Conservation (phyloP, 108 stramenopile species). For the Skeletonema marinoi region DNA sequence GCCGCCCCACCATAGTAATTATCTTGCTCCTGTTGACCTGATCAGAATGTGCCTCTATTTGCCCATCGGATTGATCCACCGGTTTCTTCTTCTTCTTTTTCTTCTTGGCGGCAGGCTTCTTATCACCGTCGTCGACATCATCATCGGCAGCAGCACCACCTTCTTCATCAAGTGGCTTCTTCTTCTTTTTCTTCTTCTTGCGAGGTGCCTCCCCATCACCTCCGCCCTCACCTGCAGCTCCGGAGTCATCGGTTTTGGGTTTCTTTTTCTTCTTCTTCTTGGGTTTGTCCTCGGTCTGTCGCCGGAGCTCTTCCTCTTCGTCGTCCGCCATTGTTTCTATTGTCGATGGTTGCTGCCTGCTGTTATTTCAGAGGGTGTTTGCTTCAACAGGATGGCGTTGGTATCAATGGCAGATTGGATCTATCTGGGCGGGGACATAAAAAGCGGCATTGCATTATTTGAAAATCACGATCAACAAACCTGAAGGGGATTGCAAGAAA, state of each 20-base stretch:
- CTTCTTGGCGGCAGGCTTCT: background rate
- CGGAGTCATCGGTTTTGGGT: background rate
- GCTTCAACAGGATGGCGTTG: too few relatives aligned
- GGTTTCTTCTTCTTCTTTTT: conserved; percentile 2
- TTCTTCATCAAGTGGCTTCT: background rate
- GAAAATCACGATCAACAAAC: too few relatives aligned
- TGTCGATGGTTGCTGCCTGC: background rate
- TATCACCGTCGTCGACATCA: background rate
- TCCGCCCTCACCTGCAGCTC: background rate
- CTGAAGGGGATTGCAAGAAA: too few relatives aligned
- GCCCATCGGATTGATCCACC: background rate
- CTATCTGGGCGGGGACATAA: too few relatives aligned
- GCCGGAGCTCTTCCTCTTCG: background rate
- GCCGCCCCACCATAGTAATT: background rate
- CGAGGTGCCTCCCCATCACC: background rate
- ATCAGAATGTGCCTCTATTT: background rate
- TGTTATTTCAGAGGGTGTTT: background rate
- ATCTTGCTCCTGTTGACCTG: background rate
- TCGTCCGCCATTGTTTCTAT: background rate
- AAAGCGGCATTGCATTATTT: too few relatives aligned
- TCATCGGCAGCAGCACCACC: background rate
- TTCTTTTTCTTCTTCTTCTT: conserved; percentile 27
- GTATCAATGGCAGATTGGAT: too few relatives aligned
- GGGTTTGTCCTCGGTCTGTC: background rate
- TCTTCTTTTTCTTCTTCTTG: background rate